A percentile compares a stretch with the other conserved stretches of the same genome.
These are phyloP conservation scores for Pichia paraexigua DNA, from an alignment of 805 yeast genomes.

Conservation along the genomic window DNA sequence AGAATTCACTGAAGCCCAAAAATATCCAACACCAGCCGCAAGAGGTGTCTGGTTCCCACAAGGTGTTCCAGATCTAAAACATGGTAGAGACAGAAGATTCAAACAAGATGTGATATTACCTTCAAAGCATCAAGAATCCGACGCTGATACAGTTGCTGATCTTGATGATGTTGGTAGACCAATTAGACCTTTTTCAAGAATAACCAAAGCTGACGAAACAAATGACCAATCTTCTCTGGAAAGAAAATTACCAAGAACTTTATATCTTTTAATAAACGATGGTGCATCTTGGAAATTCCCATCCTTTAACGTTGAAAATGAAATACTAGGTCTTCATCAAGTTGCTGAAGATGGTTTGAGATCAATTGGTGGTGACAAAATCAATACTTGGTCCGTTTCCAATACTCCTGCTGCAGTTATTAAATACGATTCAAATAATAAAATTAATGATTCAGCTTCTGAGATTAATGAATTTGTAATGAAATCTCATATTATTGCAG, in stretches of 20 bases:
- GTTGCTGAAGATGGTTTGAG: constrained; percentile 72
- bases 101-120: constrained; percentile 79
- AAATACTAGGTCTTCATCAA: constrained; percentile 49
- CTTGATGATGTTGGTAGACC: constrained; percentile 57
- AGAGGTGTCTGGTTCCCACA: constrained; percentile 72
- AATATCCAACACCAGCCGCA: constrained; percentile 62
- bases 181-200: constrained; percentile 60
- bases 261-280: constrained; percentile 61
- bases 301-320: constrained; percentile 38
- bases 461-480: constrained; percentile 46
- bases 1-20: constrained; percentile 65
- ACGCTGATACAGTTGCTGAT: constrained; percentile 23
- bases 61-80: constrained; percentile 81
- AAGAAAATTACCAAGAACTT: constrained; percentile 68
- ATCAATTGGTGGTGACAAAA: constrained; percentile 59
- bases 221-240: constrained; percentile 65
- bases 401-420: constrained; percentile 74
- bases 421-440: constrained; percentile 29
- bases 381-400: constrained; percentile 90
- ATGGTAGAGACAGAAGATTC: constrained; percentile 78
- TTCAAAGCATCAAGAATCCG: constrained; percentile 30
- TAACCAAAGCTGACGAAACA: constrained; percentile 64
- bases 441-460: constrained; percentile 14
- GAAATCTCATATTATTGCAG: constrained; percentile 84
- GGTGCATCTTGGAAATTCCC: constrained; percentile 66